Base-by-base conservation (phyloP, 257 asterid genomes). In the Jaltomata sinuosa region DNA sequence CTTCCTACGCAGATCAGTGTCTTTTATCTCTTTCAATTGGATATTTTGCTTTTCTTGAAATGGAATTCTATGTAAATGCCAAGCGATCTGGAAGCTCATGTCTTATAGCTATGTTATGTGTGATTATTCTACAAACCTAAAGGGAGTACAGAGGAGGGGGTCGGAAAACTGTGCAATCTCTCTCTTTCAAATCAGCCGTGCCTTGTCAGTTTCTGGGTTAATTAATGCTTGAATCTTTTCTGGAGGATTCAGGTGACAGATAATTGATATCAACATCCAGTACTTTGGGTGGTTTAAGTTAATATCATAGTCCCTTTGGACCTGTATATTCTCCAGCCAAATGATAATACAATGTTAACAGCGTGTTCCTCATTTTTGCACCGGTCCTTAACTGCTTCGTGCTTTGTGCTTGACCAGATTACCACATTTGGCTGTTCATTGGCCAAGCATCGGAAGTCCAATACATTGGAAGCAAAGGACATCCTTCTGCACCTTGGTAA, bases 391-490 rank as follows among this genome's bases (percentile, higher is more conserved):
- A 49, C 57, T 54, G 18, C 64, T 38, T 8, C 18, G 16, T 79
- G 22, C 21, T 71, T 85, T 38, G 54, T 76, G 12, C 76, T 42
- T 81, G 83, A 77, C 87, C 91, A 96, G 98, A 90, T 95, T 65
- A 89, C 97, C 34, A 89, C 93, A 53, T 95, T 93, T 87, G 99
- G 98, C 34, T 95, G 98, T 89, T 91, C 95, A 3, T 86, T 95
- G 88, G 99, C 99, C 62, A 97, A 94, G 89, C 99, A 97, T 88
- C 93, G 99, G 10, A 97, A 95, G 65, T 97, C 99, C 62, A 79
- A 93, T 85, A 93, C 93, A 45, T 87, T 97, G 85, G 99, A 97
- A 89, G 94, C 98, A 2, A 95, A 95, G 89, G 99, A 97, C 88
- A 90, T 97, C 86, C 94, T 95, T 82, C 89, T 97, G 84, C 97